These are phyloP conservation scores for Chlorella ohadii DNA, from an alignment of 139 green algal species.

Conservation along the genomic window DNA sequence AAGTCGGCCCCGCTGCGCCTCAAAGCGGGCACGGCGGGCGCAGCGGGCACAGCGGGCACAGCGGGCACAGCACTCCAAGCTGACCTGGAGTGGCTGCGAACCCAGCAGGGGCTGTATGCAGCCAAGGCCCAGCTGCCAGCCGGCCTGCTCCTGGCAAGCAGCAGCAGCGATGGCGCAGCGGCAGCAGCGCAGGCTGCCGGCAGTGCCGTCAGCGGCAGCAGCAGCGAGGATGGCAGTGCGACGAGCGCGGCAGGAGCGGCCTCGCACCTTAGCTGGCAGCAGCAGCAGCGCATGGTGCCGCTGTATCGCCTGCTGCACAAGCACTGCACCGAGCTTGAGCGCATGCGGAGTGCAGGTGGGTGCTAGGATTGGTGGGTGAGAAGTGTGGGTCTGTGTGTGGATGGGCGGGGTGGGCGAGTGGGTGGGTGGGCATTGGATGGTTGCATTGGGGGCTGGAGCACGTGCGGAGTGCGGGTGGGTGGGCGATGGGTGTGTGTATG, in stretches of 20 bases:
- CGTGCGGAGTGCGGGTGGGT: too few species aligned
- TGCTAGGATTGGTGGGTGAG: too few species aligned
- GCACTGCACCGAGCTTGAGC: constrained; percentile 37
- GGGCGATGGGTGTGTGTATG: too few species aligned
- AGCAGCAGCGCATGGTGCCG: constrained; percentile 3
- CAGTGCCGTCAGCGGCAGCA: neutral
- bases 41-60: neutral
- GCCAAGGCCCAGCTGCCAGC: neutral
- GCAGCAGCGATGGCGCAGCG: neutral
- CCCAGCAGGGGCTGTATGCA: constrained; percentile 18
- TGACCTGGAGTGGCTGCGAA: constrained; percentile 3
- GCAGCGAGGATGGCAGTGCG: neutral
- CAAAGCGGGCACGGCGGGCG: neutral
- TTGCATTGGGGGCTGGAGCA: too few species aligned
- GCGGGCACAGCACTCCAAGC: neutral
- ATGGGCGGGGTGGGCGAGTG: too few species aligned
- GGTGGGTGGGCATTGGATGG: too few species aligned
- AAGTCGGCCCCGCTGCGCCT: constrained; percentile 16
- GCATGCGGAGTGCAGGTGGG: constrained; percentile 33
- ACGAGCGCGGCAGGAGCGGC: too few species aligned
- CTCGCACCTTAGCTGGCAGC: neutral
- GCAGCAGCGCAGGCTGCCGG: too few species aligned
- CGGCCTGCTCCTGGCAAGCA: neutral
- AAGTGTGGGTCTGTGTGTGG: too few species aligned
- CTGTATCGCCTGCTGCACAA: constrained; percentile 42